These are phyloP conservation scores for Cercospora sp. DNA, from an alignment of 2,329 filamentous ascomycete genomes.

Conservation along the genomic window DNA sequence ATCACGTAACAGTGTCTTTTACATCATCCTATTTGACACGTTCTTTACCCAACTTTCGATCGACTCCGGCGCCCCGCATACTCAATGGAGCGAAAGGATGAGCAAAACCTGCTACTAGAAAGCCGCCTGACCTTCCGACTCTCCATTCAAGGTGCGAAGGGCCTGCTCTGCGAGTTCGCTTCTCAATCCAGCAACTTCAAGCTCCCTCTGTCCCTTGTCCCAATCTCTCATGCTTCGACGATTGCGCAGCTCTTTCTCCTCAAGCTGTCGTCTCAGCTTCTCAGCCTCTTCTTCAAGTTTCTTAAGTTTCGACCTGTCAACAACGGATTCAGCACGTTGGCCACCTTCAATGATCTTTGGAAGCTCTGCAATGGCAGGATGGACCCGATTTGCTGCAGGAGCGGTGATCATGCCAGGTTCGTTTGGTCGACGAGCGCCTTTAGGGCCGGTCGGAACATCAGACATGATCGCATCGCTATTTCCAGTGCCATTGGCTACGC, in stretches of 20 bases:
- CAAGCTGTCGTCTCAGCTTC: slow-evolving; percentile 48
- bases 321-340: slow-evolving; percentile 43
- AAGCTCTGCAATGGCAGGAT: slow-evolving; percentile 45
- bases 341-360: slow-evolving; percentile 49
- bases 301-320: slow-evolving; percentile 46
- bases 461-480: slow-evolving; percentile 28
- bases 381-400: slow-evolving; percentile 20
- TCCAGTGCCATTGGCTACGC: slow-evolving; percentile 25
- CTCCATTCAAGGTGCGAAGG: slow-evolving; percentile 39
- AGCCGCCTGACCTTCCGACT: slow-evolving; percentile 31
- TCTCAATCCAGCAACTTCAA: slow-evolving; percentile 46
- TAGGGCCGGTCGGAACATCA: slow-evolving; percentile 32
- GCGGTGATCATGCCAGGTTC: slow-evolving; percentile 20
- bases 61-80: not conserved
- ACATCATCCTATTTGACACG: not conserved
- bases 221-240: slow-evolving; percentile 48
- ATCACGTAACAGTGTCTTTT: not conserved
- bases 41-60: not conserved
- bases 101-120: slow-evolving; percentile 27
- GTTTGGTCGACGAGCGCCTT: slow-evolving; percentile 30
- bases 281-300: slow-evolving; percentile 52
- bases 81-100: not conserved
- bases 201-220: slow-evolving; percentile 48
- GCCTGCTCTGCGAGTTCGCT: slow-evolving; percentile 50
- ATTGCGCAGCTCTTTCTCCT: slow-evolving; percentile 49